Percentiles rank a stretch among this genome's conserved stretches.
phyloP scores from a whole-genome alignment of 225 moss, liverwort and hornwort genomes.

The Takakia lepidozioides region DNA sequence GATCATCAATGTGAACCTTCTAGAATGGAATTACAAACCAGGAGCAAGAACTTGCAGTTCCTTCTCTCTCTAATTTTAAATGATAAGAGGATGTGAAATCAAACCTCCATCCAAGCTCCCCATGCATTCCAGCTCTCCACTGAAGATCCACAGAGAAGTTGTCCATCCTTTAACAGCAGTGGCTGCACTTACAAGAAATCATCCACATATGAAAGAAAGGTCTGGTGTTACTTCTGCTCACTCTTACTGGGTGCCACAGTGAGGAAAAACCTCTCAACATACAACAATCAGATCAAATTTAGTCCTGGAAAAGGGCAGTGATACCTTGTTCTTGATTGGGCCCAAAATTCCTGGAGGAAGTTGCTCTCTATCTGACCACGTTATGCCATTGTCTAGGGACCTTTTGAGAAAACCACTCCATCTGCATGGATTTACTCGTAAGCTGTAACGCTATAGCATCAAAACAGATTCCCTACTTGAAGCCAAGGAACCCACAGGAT shows the following conservation, averaged over 20 bases:
- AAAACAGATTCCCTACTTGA: too few relatives aligned
- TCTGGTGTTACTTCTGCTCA: neutral
- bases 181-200: conserved; percentile 36
- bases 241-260: too few relatives aligned
- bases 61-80: neutral
- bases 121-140: conserved; percentile 94
- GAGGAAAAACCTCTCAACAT: too few relatives aligned
- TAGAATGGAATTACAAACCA: too few relatives aligned
- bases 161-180: conserved; percentile 57
- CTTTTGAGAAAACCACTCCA: conserved; percentile 93
- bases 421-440: too few relatives aligned
- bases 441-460: too few relatives aligned
- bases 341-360: conserved; percentile 85
- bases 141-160: conserved; percentile 81
- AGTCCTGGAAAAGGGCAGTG: neutral
- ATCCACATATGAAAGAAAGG: too few relatives aligned
- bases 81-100: conserved; percentile 1
- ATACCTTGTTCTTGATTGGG: conserved; percentile 84
- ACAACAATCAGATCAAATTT: too few relatives aligned
- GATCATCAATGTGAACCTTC: too few relatives aligned
- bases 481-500: too few relatives aligned
- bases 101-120: conserved; percentile 94
- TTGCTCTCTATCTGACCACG: conserved; percentile 67
- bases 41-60: neutral
- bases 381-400: conserved; percentile 55